A percentile compares a stretch with the other conserved stretches of the same genome.
These are phyloP conservation scores for Jacaranda mimosifolia DNA, from an alignment of 257 asterid genomes.

Conservation along the genomic window DNA sequence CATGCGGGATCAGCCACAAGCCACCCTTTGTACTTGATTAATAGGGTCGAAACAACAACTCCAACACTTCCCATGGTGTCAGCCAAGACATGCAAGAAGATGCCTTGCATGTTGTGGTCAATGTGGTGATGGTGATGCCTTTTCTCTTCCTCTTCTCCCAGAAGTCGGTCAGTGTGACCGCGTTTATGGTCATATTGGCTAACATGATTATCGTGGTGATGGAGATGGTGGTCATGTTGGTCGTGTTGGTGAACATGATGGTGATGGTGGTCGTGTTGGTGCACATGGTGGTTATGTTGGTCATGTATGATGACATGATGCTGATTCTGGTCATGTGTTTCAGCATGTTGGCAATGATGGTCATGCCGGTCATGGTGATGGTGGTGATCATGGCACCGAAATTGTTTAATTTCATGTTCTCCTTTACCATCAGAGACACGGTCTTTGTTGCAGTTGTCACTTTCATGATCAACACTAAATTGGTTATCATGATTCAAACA, in stretches of 20 bases:
- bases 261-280: slow-evolving; percentile 30
- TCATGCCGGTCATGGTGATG: slow-evolving; percentile 15
- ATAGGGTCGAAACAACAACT: slow-evolving; percentile 86
- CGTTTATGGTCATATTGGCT: slow-evolving; percentile 36
- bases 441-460: neutral
- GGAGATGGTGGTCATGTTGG: slow-evolving; percentile 32
- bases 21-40: slow-evolving; percentile 96
- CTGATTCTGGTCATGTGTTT: slow-evolving; percentile 23
- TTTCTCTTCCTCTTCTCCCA: slow-evolving; percentile 42
- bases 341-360: slow-evolving; percentile 22
- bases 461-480: slow-evolving; percentile 38
- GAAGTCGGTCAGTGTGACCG: slow-evolving; percentile 36
- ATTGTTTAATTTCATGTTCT: neutral
- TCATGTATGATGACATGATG: slow-evolving; percentile 26
- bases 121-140: slow-evolving; percentile 76
- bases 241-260: slow-evolving; percentile 32
- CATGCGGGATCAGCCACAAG: slow-evolving; percentile 95
- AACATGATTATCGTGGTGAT: slow-evolving; percentile 27
- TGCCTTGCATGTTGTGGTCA: slow-evolving; percentile 99
- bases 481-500: slow-evolving; percentile 37
- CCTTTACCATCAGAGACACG: slow-evolving; percentile 10
- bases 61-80: slow-evolving; percentile 98
- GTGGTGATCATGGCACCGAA: slow-evolving; percentile 21
- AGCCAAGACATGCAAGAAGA: slow-evolving; percentile 94
- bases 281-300: slow-evolving; percentile 38